These are phyloP conservation scores for Beta vulgaris DNA, from an alignment of 148 eudicot genomes.

Conservation along the genomic window DNA sequence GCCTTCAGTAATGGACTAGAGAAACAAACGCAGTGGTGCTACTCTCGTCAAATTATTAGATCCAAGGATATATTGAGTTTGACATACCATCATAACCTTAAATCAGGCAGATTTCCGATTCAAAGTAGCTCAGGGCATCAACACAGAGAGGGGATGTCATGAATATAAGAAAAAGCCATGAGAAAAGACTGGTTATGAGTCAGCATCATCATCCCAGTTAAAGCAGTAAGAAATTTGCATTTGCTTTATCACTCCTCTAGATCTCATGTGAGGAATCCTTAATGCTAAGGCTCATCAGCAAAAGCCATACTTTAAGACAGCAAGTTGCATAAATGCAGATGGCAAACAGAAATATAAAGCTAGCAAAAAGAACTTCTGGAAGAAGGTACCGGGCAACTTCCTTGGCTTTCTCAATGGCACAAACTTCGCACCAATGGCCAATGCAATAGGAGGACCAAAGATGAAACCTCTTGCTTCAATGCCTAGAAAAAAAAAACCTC, in stretches of 20 bases:
- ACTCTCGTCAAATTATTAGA: neutral
- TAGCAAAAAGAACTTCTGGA: neutral
- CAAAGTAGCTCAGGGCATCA: neutral
- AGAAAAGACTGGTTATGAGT: neutral
- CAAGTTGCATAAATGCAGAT: neutral
- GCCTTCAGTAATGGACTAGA: neutral
- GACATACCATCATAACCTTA: neutral
- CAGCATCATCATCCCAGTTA: neutral
- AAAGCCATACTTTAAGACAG: neutral
- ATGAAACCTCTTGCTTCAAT: conserved; percentile 92
- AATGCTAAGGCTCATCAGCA: neutral
- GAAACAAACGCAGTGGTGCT: neutral
- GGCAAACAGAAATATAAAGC: neutral
- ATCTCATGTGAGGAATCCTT: neutral
- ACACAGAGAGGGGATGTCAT: neutral
- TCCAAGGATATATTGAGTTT: neutral
- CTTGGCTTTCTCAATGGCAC: conserved; percentile 87
- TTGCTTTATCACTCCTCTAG: neutral
- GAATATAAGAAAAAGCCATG: neutral
- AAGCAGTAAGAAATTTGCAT: neutral
- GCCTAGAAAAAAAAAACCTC: conserved; percentile 40
- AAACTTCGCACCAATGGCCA: conserved; percentile 95
- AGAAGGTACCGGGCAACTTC: conserved; percentile 74
- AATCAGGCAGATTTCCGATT: neutral
- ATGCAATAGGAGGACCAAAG: conserved; percentile 91